phyloP scores from a whole-genome alignment of 192 early-diverging fungal genomes.

The Podila verticillata region DNA sequence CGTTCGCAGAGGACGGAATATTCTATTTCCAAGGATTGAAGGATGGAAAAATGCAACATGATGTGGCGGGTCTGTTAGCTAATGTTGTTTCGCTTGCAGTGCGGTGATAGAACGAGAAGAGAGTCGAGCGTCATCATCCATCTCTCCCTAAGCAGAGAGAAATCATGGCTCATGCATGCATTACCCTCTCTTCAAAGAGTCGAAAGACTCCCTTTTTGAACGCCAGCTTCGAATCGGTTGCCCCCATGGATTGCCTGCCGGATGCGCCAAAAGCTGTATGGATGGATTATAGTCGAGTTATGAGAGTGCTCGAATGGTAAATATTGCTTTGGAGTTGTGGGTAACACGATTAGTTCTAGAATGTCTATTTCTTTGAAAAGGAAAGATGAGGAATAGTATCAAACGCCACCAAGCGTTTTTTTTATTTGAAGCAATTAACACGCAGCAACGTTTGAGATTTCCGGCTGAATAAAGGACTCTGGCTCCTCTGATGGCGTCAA shows the following conservation, averaged over 20 bases:
- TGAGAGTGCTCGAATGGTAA: neutral
- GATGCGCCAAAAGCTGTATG: neutral
- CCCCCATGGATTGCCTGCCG: conserved; percentile 71
- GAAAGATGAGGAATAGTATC: neutral
- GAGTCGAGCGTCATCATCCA: too few species aligned
- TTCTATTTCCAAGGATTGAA: conserved; percentile 30
- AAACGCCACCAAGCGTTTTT: neutral
- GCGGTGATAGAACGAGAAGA: too few species aligned
- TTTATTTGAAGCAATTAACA: neutral
- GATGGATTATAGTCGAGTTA: neutral
- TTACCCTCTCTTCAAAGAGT: conserved; percentile 83
- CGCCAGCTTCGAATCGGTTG: conserved; percentile 86
- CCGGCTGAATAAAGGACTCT: neutral
- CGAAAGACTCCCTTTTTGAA: conserved; percentile 91
- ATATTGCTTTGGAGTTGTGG: neutral
- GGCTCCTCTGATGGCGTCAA: conserved; percentile 16
- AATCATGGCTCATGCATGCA: neutral
- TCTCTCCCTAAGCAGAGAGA: too few species aligned
- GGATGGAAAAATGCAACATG: neutral
- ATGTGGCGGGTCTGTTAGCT: too few species aligned
- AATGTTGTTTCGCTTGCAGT: too few species aligned
- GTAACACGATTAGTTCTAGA: neutral
- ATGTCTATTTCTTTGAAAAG: neutral
- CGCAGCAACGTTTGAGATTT: neutral
- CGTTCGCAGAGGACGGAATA: conserved; percentile 42